A percentile compares a stretch with the other conserved stretches of the same genome.
phyloP scores from a whole-genome alignment of 2,329 filamentous ascomycete species.

The Beauveria rudraprayagi region DNA sequence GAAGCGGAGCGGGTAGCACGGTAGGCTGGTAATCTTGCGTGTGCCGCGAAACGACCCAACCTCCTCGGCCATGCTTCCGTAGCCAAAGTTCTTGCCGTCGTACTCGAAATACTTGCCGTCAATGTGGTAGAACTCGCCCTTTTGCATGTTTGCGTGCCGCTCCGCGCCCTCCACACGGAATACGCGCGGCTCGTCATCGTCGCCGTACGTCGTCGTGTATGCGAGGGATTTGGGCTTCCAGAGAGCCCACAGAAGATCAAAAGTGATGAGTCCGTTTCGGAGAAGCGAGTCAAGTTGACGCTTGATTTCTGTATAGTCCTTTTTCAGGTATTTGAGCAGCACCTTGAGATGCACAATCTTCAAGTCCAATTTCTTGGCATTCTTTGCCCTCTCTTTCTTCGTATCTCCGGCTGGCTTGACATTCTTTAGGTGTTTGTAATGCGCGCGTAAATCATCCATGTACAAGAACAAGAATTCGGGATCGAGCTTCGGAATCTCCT shows the following conservation, averaged over 20 bases:
- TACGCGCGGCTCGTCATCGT: constrained; percentile 65
- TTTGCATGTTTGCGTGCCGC: constrained; percentile 60
- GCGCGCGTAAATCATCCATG: constrained; percentile 63
- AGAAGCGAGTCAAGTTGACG: constrained; percentile 73
- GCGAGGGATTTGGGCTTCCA: constrained; percentile 81
- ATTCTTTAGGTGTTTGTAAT: constrained; percentile 57
- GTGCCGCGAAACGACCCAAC: constrained; percentile 71
- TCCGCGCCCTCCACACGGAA: constrained; percentile 75
- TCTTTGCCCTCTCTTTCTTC: constrained; percentile 54
- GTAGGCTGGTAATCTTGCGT: constrained; percentile 71
- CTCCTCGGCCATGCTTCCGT: constrained; percentile 61
- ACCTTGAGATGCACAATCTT: constrained; percentile 62
- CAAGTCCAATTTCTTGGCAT: constrained; percentile 46
- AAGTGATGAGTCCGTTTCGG: constrained; percentile 76
- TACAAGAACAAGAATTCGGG: constrained; percentile 67
- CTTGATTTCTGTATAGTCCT: constrained; percentile 71
- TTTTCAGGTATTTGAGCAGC: constrained; percentile 67
- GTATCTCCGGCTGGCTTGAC: constrained; percentile 37
- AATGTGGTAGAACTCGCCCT: constrained; percentile 67
- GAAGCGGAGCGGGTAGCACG: constrained; percentile 70
- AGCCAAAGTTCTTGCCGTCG: constrained; percentile 78
- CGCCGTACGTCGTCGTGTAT: constrained; percentile 70
- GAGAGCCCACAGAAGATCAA: constrained; percentile 79
- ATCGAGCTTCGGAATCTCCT: constrained; percentile 66
- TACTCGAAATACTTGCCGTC: constrained; percentile 80